These are phyloP conservation scores for Phytopythium ostracodes DNA, from an alignment of 352 stramenopile genomes.

Conservation along the genomic window DNA sequence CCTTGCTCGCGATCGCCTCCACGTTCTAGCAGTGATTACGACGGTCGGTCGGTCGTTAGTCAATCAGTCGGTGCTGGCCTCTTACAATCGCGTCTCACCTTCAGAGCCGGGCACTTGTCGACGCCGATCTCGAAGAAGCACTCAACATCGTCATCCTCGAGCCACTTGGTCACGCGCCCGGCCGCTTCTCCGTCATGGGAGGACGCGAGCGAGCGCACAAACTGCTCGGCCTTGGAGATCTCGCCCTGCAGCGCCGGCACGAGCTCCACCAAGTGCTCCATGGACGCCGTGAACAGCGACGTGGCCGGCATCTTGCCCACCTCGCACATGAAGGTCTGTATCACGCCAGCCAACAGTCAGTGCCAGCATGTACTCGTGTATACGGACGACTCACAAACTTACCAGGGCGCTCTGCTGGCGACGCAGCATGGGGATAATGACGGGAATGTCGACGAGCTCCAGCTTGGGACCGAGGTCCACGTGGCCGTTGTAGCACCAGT, in stretches of 20 bases:
- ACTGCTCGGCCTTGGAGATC: constrained; percentile 76
- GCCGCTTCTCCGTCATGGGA: constrained; percentile 48
- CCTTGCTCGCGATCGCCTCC: constrained; percentile 93
- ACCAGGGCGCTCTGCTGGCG: constrained; percentile 91
- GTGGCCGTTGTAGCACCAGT: constrained; percentile 94
- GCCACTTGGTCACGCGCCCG: constrained; percentile 69
- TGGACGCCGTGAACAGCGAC: constrained; percentile 83
- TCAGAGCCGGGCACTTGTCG: constrained; percentile 53
- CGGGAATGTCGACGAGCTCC: constrained; percentile 87
- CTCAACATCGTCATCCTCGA: constrained; percentile 85
- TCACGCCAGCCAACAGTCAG: neutral
- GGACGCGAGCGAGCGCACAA: constrained; percentile 60
- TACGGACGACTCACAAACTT: neutral
- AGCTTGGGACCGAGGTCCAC: constrained; percentile 90
- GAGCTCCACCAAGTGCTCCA: constrained; percentile 82
- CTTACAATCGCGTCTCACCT: constrained; percentile 24
- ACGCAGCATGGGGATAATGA: constrained; percentile 92
- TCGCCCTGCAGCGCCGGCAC: constrained; percentile 87
- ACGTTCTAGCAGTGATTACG: constrained; percentile 49
- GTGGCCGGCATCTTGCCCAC: constrained; percentile 86
- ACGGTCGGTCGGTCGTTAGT: neutral
- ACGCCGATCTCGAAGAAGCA: constrained; percentile 93
- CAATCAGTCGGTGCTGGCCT: neutral
- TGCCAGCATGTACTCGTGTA: neutral
- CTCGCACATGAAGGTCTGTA: constrained; percentile 90